Conservation (phyloP, 2,329 filamentous ascomycete species). For the Rutstroemia sp. region DNA sequence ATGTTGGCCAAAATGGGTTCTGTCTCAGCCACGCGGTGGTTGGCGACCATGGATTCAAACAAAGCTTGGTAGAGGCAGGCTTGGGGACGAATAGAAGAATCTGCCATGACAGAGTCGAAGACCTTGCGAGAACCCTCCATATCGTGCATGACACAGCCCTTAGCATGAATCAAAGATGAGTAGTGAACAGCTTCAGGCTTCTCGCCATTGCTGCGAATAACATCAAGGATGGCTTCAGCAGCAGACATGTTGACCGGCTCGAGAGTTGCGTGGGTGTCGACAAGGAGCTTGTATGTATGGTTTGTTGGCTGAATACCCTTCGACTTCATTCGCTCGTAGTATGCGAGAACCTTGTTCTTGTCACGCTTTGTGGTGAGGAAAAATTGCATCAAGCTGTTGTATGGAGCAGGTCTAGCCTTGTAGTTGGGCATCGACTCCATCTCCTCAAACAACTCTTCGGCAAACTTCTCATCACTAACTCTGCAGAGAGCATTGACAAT, state of each 20-base stretch:
- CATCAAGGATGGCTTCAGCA: conserved; percentile 73
- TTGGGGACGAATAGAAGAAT: conserved; percentile 60
- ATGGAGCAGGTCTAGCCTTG: conserved; percentile 92
- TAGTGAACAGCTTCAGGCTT: conserved; percentile 90
- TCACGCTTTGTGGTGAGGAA: conserved; percentile 97
- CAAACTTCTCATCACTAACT: conserved; percentile 95
- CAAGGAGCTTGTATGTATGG: conserved; percentile 95
- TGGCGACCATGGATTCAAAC: conserved; percentile 96
- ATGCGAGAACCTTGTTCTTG: conserved; percentile 83
- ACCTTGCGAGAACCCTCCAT: conserved; percentile 73
- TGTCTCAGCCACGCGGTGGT: conserved; percentile 73
- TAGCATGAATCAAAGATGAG: conserved; percentile 89
- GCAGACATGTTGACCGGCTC: conserved; percentile 85
- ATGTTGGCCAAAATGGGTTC: conserved; percentile 70
- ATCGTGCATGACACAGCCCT: conserved; percentile 89
- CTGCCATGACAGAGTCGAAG: conserved; percentile 73
- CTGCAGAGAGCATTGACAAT: conserved; percentile 97
- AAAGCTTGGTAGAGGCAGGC: conserved; percentile 91
- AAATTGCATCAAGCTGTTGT: conserved; percentile 99
- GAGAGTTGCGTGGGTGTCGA: conserved; percentile 90
- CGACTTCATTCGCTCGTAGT: conserved; percentile 89
- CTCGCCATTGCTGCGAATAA: conserved; percentile 67
- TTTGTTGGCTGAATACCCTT: conserved; percentile 84
- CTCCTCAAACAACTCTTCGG: conserved; percentile 95
- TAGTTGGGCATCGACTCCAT: conserved; percentile 99